Base-by-base conservation (phyloP, 306 rosid species). In the Trifolium fragiferum region DNA sequence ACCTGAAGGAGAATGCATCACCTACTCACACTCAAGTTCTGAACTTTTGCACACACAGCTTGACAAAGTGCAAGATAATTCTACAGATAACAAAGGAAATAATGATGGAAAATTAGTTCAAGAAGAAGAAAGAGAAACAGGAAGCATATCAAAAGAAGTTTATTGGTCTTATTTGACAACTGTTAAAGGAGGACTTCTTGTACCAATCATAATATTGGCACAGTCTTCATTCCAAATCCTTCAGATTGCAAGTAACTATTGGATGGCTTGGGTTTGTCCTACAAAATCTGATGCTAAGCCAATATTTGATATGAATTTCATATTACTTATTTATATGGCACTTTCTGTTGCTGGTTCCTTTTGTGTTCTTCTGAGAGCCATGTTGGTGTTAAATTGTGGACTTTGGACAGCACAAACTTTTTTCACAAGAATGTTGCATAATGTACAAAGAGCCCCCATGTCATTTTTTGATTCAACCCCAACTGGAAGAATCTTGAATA, bases 211-310 rank as follows among this genome's bases (percentile, higher is more conserved):
- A 68, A 2, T 93, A 47, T 82, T 93, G 80, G 97, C 96, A 47
- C 98, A 94, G 44, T 82, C 90, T 68, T 89, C 95, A 40, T 91
- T 88, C 86, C 98, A 94, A 83, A 80, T 81, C 23, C 84, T 91
- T 72, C 98, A 94, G 81, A 84, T 94, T 83, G 89, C 91, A 6
- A 94, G 98, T 77, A 94, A 94, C 82, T 94, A 89, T 62, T 94
- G 98, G 98, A 94, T 94, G 90, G 95, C 97, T 65, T 94, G 98
- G 98, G 90, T 87, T 80, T 87, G 93, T 80, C 98, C 98, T 54
- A 66, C 98, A 70, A 73, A 84, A 27, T 83, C 75, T 75, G 89
- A 89, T 53, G 81, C 85, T 4, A 37, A 85, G 76, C 91, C 93
- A 10, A 58, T 69, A 69, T 57, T 35, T 78, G 85, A 79, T 18